A percentile compares a stretch with the other conserved stretches of the same genome.
Conservation (phyloP, 2,329 filamentous ascomycete species). For the Ascochyta fabae region DNA sequence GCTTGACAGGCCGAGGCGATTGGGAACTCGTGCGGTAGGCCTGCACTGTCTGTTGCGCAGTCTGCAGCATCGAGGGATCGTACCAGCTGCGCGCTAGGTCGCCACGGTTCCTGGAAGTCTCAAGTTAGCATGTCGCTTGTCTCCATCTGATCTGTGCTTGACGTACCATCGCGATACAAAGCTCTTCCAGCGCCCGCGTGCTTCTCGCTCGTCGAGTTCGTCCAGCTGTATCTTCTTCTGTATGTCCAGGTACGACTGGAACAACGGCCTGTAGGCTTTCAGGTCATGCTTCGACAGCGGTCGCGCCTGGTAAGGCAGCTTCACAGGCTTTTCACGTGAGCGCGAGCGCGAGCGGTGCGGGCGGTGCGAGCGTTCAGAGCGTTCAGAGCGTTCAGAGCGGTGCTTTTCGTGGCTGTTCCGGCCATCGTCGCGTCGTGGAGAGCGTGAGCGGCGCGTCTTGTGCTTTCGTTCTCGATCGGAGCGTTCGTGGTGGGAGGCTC, state of each 20-base stretch:
- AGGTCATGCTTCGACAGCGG: slow-evolving; percentile 73
- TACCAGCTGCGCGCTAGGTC: slow-evolving; percentile 94
- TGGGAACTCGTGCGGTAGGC: slow-evolving; percentile 20
- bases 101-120: slow-evolving; percentile 71
- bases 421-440: slow-evolving; percentile 38
- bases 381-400: not conserved
- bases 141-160: not conserved
- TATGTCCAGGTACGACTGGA: slow-evolving; percentile 84
- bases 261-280: slow-evolving; percentile 70
- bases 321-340: slow-evolving; percentile 34
- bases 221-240: slow-evolving; percentile 79
- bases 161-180: slow-evolving; percentile 84
- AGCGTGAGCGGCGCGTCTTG: slow-evolving; percentile 46
- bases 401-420: slow-evolving; percentile 31
- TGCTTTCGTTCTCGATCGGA: slow-evolving; percentile 31
- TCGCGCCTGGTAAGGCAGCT: slow-evolving; percentile 70
- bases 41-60: slow-evolving; percentile 51
- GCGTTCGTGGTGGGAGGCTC: not conserved
- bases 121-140: slow-evolving; percentile 52
- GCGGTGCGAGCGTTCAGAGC: not conserved
- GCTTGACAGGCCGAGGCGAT: slow-evolving; percentile 22
- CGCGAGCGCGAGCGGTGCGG: slow-evolving; percentile 41
- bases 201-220: slow-evolving; percentile 74
- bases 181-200: slow-evolving; percentile 88
- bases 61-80: slow-evolving; percentile 73